Evolutionary conservation across 495 filamentous ascomycete species (phyloP), one percentile per base, ranked within the genome.

Genomic region (Daldinia bambusicola): DNA sequence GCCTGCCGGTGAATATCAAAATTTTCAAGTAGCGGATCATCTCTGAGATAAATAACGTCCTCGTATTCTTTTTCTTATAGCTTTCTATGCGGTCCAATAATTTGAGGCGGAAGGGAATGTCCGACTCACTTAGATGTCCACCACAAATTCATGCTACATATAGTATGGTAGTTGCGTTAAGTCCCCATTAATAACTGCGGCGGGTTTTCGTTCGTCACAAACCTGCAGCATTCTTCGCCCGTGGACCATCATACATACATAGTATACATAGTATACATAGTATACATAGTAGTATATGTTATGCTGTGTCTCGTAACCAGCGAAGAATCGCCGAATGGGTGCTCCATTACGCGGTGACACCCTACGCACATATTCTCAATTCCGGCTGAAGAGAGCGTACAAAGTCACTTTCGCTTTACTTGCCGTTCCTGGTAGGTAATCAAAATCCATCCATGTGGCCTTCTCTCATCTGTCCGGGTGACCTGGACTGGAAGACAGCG

Each of bases 351-450:
- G n/a, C 63, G 60, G 59, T 71, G 48, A 20, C 38, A 68, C 70
- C 70, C 61, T 69, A 55, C 50, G 45, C 55, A 67, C 43, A 41
- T 38, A 31, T 36, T 43, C 61, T 56, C 56, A 26, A 66, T 66
- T 56, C 63, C 65, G 70, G 70, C 70, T 72, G 70, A 72, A 72
- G 31, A 65, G 52, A 31, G 20, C 16, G 55, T 51, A 56, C 40
- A 52, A 22, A 65, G 48, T 22, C 2, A 13, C 56, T 56, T 37
- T 37, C 52, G 56, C 45, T 52, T 41, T 62, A 34, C 58, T 67
- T 72, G 41, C 60, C 55, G 10, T 68, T 64, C 55, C 64, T 55
- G 59, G 69, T 64, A 55, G 63, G 58, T 48, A 63, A 51, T 40
- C 48, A 32, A 58, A 66, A 71, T 55, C 7, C 62, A 20, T 55